phyloP scores from a whole-genome alignment of 2,329 filamentous ascomycete genomes.

The Coniochaeta sp. region DNA sequence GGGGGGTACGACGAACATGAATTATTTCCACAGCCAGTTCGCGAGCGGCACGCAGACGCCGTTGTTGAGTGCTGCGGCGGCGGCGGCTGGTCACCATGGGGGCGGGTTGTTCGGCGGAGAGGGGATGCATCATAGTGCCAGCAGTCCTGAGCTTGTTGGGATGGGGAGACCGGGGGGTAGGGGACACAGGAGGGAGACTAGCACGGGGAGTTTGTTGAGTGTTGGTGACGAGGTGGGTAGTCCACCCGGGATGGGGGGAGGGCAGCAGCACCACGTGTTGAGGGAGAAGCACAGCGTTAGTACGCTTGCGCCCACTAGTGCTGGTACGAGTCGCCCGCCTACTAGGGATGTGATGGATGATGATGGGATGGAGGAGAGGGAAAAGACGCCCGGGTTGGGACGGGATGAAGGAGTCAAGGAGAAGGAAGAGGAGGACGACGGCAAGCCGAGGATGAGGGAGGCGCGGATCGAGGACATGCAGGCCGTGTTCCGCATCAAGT shows the following conservation, averaged over 20 bases:
- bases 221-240: slow-evolving; percentile 6
- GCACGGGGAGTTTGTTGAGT: slow-evolving; percentile 6
- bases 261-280: slow-evolving; percentile 27
- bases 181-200: slow-evolving; percentile 6
- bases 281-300: slow-evolving; percentile 57
- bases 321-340: slow-evolving; percentile 47
- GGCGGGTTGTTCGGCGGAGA: not conserved
- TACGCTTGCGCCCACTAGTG: slow-evolving; percentile 50
- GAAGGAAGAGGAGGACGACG: slow-evolving; percentile 6
- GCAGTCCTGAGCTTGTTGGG: slow-evolving; percentile 3
- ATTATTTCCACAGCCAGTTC: slow-evolving; percentile 77
- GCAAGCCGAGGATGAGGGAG: slow-evolving; percentile 52
- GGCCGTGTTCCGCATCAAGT: slow-evolving; percentile 84
- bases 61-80: slow-evolving; percentile 34
- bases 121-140: not conserved
- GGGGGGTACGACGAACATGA: slow-evolving; percentile 68
- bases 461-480: slow-evolving; percentile 81
- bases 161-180: not conserved
- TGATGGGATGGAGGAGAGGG: slow-evolving; percentile 8
- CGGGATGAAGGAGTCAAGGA: not conserved
- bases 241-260: slow-evolving; percentile 8
- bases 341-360: slow-evolving; percentile 43
- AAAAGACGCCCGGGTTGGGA: slow-evolving; percentile 6
- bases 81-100: not conserved
- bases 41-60: slow-evolving; percentile 23